Evolutionary conservation across 805 yeast species (phyloP).

Genomic region (Zygoascus biomembranicola): DNA sequence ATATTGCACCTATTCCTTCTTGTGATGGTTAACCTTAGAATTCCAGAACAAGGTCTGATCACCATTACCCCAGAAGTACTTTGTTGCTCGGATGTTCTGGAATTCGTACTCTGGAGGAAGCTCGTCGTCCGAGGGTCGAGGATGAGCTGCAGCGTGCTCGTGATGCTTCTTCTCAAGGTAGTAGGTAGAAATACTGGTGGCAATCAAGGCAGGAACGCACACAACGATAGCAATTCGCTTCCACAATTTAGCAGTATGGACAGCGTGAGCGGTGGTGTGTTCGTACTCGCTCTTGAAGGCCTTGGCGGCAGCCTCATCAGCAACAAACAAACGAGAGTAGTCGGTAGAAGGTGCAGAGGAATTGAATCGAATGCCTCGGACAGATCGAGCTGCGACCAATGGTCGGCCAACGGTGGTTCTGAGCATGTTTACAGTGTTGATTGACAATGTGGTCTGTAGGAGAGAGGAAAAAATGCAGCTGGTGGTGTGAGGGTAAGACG

Average conservation of each 20-base stretch:
- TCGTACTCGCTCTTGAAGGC: slow-evolving; percentile 54
- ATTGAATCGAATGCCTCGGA: neutral
- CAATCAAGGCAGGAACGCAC: slow-evolving; percentile 73
- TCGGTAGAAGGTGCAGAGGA: neutral
- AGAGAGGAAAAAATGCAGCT: neutral
- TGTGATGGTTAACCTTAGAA: slow-evolving; percentile 80
- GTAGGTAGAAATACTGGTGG: slow-evolving; percentile 73
- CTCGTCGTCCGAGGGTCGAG: slow-evolving; percentile 70
- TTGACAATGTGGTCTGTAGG: neutral
- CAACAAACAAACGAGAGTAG: slow-evolving; percentile 10
- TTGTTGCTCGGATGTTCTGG: slow-evolving; percentile 81
- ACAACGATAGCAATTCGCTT: slow-evolving; percentile 70
- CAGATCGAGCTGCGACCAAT: neutral
- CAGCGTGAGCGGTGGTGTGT: slow-evolving; percentile 74
- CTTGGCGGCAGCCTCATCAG: slow-evolving; percentile 58
- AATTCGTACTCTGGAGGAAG: slow-evolving; percentile 88
- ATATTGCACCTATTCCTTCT: slow-evolving; percentile 2
- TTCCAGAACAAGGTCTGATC: slow-evolving; percentile 97
- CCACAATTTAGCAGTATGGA: slow-evolving; percentile 71
- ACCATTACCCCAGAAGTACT: slow-evolving; percentile 98
- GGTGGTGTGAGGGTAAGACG: slow-evolving; percentile 1
- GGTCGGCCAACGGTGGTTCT: neutral
- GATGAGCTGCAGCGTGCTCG: slow-evolving; percentile 50
- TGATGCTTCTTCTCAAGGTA: slow-evolving; percentile 83
- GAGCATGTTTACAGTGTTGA: neutral